Conservation (phyloP, 257 asterid species). For the Ilex asprella region DNA sequence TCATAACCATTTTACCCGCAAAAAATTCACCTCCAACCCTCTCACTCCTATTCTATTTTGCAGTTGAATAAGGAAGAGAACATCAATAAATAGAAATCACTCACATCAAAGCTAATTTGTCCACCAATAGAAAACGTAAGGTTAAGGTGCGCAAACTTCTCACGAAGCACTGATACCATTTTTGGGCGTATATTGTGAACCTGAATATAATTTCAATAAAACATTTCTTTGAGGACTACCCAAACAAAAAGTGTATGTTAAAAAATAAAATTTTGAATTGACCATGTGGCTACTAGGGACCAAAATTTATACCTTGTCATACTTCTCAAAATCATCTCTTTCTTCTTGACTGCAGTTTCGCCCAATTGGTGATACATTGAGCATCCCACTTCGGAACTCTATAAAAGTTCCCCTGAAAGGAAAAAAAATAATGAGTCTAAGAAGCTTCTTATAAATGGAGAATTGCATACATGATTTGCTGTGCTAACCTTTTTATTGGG, state of each 20-base stretch:
- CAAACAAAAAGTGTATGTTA: not conserved
- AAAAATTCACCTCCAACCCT: not conserved
- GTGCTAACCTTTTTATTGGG: conserved; percentile 80
- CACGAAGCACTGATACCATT: conserved; percentile 80
- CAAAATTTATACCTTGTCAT: conserved; percentile 68
- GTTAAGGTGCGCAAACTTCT: conserved; percentile 72
- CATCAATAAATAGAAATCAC: conserved; percentile 17
- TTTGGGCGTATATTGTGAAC: conserved; percentile 67
- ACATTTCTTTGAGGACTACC: not conserved
- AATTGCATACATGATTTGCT: conserved; percentile 12
- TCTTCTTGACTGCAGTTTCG: conserved; percentile 99
- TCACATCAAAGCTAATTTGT: conserved; percentile 95
- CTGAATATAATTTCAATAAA: conserved; percentile 32
- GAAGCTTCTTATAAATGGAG: conserved; percentile 10
- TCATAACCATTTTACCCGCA: conserved; percentile 11
- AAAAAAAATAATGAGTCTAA: conserved; percentile 7
- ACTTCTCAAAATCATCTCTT: conserved; percentile 85
- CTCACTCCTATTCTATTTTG: not conserved
- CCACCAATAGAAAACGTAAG: conserved; percentile 92
- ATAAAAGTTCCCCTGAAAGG: conserved; percentile 76
- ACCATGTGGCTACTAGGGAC: conserved; percentile 3
- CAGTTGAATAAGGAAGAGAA: not conserved
- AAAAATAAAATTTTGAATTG: conserved; percentile 4
- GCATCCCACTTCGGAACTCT: conserved; percentile 96
- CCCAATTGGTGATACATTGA: conserved; percentile 95